Evolutionary conservation across 73 alveolate species (phyloP).

Genomic region (Stentor coeruleus): DNA sequence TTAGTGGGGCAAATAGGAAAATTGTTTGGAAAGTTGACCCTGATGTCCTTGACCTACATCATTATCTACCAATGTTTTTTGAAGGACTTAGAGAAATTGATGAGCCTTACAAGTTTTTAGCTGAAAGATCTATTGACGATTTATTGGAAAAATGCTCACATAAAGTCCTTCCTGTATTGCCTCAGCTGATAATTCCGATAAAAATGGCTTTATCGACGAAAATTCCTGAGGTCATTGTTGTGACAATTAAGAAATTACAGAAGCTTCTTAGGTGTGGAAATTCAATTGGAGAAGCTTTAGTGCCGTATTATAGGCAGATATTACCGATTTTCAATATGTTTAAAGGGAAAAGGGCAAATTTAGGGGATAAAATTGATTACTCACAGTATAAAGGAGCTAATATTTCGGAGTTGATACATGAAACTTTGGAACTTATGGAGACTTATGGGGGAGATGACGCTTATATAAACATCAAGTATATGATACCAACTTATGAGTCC

Average conservation of each 20-base stretch:
- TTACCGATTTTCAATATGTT: conserved; percentile 91
- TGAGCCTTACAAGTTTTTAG: conserved; percentile 97
- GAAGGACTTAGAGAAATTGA: conserved; percentile 96
- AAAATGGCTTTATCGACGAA: conserved; percentile 91
- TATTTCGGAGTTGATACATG: conserved; percentile 89
- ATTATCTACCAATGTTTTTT: conserved; percentile 93
- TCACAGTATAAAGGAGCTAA: conserved; percentile 83
- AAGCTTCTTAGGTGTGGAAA: conserved; percentile 83
- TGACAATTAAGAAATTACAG: conserved; percentile 87
- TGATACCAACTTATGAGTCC: conserved; percentile 98
- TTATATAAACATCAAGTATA: conserved; percentile 94
- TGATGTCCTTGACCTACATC: conserved; percentile 86
- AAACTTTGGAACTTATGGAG: conserved; percentile 93
- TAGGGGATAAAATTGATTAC: conserved; percentile 95
- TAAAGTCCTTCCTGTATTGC: conserved; percentile 92
- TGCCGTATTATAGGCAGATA: conserved; percentile 95
- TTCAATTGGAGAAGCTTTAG: conserved; percentile 95
- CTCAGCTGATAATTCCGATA: conserved; percentile 94
- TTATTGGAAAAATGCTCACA: conserved; percentile 79
- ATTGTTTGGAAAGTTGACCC: conserved; percentile 79
- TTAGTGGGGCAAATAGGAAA: conserved; percentile 70
- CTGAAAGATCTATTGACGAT: conserved; percentile 91
- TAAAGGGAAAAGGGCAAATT: conserved; percentile 80
- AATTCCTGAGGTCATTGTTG: conserved; percentile 88
- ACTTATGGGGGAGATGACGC: conserved; percentile 99